Conservation (phyloP, 2,329 filamentous ascomycete genomes). For the Clonostachys rosea region DNA sequence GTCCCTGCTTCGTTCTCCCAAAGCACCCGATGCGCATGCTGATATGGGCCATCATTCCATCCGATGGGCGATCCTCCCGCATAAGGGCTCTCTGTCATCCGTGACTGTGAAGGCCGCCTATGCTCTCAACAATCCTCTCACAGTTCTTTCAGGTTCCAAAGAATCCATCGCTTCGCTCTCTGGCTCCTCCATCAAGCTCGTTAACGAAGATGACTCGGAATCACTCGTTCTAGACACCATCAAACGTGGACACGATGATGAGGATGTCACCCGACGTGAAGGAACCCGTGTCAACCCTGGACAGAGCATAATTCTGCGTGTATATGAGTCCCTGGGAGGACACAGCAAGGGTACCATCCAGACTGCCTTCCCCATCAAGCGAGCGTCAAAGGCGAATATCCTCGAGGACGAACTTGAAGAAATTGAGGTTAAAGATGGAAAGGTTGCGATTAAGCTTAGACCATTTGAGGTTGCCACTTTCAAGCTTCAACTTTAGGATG, state of each 20-base stretch:
- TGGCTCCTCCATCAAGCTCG: constrained; percentile 57
- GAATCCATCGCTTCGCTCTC: constrained; percentile 16
- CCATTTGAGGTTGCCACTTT: constrained; percentile 86
- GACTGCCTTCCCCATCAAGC: constrained; percentile 66
- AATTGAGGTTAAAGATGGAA: constrained; percentile 41
- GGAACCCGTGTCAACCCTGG: constrained; percentile 63
- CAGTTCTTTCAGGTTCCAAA: constrained; percentile 19
- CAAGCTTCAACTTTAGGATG: constrained; percentile 50
- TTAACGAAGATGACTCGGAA: constrained; percentile 43
- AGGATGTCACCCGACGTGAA: constrained; percentile 60
- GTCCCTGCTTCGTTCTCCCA: constrained; percentile 79
- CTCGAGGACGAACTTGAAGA: constrained; percentile 82
- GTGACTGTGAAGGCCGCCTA: constrained; percentile 78
- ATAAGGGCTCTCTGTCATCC: constrained; percentile 66
- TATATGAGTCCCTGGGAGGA: constrained; percentile 88
- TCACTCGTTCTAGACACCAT: constrained; percentile 81
- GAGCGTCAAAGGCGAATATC: constrained; percentile 78
- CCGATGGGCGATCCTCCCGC: constrained; percentile 86
- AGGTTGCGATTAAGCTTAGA: constrained; percentile 61
- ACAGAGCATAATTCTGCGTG: constrained; percentile 73
- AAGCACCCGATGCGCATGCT: constrained; percentile 87
- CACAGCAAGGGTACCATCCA: constrained; percentile 67
- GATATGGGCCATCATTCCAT: constrained; percentile 91
- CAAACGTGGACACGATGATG: constrained; percentile 89
- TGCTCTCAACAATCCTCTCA: constrained; percentile 84